Percentiles rank a stretch among this genome's conserved stretches.
phyloP scores from a whole-genome alignment of 768 basidiomycete species.

The Boletus reticuloceps region DNA sequence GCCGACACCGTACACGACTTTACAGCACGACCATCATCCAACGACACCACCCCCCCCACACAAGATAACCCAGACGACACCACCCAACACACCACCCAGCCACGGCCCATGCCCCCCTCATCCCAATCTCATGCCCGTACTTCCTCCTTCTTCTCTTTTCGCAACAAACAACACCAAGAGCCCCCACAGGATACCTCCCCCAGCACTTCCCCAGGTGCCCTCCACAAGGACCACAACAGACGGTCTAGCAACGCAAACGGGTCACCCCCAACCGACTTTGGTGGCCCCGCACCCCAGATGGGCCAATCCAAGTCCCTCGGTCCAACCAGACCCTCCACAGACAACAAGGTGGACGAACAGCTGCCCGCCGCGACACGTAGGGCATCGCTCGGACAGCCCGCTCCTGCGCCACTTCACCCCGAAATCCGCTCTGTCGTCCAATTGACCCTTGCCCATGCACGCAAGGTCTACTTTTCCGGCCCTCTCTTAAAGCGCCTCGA shows the following conservation, averaged over 20 bases:
- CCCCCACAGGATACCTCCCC: conserved; percentile 16
- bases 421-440: conserved; percentile 81
- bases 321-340: conserved; percentile 21
- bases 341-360: conserved; percentile 25
- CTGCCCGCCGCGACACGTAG: conserved; percentile 16
- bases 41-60: conserved; percentile 13
- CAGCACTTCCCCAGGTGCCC: conserved; percentile 9
- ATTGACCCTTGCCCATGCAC: conserved; percentile 71
- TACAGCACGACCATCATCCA: conserved; percentile 24
- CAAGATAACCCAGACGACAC: conserved; percentile 19
- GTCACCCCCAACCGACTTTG: conserved; percentile 17
- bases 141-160: conserved; percentile 67
- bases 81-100: conserved; percentile 19
- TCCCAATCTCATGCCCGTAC: conserved; percentile 47
- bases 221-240: conserved; percentile 8
- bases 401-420: conserved; percentile 59
- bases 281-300: conserved; percentile 28
- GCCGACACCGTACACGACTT: conserved; percentile 32
- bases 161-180: conserved; percentile 35
- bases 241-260: conserved; percentile 14
- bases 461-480: conserved; percentile 86
- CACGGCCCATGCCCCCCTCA: conserved; percentile 25
- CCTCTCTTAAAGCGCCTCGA: conserved; percentile 76
- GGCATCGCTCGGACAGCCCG: conserved; percentile 15
- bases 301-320: conserved; percentile 34